Base-by-base conservation (phyloP, 2,329 filamentous ascomycete genomes). In the Chrysoporthe deuterocubensis region DNA sequence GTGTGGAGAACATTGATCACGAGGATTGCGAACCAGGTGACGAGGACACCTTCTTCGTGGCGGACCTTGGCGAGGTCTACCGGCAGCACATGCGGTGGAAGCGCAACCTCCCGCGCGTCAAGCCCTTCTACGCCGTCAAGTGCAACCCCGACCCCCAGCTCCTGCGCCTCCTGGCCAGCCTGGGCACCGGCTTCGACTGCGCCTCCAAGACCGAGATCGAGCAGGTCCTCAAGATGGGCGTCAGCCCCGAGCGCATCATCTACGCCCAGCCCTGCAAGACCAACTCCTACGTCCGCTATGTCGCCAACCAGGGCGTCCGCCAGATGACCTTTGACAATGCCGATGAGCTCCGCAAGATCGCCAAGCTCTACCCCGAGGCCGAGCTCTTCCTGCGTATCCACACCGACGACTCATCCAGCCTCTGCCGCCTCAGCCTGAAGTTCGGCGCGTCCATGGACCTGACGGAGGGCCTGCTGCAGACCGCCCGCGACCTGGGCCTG, bases 211-310 rank as follows among this genome's bases (percentile, higher is more conserved):
- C 90, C 72, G 96, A 99, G 83, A 97, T 99, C 74, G 94, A 99
- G 79, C 90, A 94, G 79, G 92, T 97, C 70, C 85, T 98, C 65
- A 85, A 87, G 76, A 87, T 94, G 78, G 94, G 94, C 74, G 87
- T 97, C 73, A 90, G 92, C 76, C 92, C 96, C 14, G 88, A 90
- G 72, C 94, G 95, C 79, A 96, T 99, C 84, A 97, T 99, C 82
- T 99, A 98, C 78, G 96, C 96, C 62, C 96, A 99, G 83, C 96
- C 96, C 66, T 98, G 96, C 92, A 99, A 99, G 89, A 99, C 96
- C 76, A 97, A 96, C 83, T 97, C 95, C 60, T 98, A 97, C 80
- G 87, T 99, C 71, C 93, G 94, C 77, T 97, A 94, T 76, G 96
- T 96, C 72, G 89, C 92, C 76, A 87, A 89, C 77, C 85, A 90